Conservation (phyloP, 2,329 filamentous ascomycete genomes). For the Stachybotrys echinatus region DNA sequence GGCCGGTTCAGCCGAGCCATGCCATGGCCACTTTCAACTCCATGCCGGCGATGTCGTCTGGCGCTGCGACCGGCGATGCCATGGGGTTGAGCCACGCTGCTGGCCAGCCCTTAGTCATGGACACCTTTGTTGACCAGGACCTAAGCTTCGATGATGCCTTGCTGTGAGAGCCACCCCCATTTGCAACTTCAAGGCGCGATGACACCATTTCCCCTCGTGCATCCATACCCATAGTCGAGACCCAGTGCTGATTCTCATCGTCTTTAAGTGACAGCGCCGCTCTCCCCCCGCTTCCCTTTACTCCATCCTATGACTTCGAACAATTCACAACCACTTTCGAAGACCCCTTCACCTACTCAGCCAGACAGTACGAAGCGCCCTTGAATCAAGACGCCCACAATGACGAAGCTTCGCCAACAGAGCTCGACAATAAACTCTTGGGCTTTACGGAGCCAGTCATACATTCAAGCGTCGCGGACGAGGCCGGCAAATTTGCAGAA, state of each 20-base stretch:
- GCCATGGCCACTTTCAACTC: conserved; percentile 56
- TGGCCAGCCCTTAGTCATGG: conserved; percentile 37
- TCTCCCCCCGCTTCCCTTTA: conserved; percentile 43
- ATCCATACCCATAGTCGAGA: not conserved
- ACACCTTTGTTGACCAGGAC: conserved; percentile 43
- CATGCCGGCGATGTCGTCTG: conserved; percentile 44
- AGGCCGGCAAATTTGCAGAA: conserved; percentile 57
- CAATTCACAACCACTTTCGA: conserved; percentile 59
- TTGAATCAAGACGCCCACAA: conserved; percentile 36
- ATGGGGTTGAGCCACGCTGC: conserved; percentile 38
- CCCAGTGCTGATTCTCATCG: conserved; percentile 6
- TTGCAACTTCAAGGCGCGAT: conserved; percentile 9
- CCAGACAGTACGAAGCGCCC: conserved; percentile 39
- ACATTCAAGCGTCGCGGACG: conserved; percentile 59
- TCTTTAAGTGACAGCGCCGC: conserved; percentile 25
- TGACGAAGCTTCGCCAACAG: conserved; percentile 46
- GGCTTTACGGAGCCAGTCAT: conserved; percentile 63
- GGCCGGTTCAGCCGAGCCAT: conserved; percentile 28
- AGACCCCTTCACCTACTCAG: conserved; percentile 58
- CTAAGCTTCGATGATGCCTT: conserved; percentile 51
- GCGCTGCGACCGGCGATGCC: conserved; percentile 37
- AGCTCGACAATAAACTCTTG: conserved; percentile 66
- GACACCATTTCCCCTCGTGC: not conserved
- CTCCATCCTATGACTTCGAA: conserved; percentile 56
- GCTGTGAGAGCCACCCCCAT: conserved; percentile 37